Evolutionary conservation across 495 filamentous ascomycete species (phyloP), one percentile per base, ranked within the genome.

Genomic region (Coniosporium apollinis): DNA sequence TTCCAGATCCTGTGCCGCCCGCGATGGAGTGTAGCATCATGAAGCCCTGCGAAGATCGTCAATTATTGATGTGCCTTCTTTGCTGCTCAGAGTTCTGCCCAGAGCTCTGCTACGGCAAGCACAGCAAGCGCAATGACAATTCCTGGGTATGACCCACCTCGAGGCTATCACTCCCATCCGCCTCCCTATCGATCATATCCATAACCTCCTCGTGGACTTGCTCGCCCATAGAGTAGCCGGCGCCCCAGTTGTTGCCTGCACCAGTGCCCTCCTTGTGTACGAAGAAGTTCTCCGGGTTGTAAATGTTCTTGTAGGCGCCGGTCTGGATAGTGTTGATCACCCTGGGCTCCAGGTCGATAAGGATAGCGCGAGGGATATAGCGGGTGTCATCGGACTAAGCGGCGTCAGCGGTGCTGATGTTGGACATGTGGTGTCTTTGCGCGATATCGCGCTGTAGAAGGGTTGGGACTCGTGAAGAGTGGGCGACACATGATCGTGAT

Each of bases 101-200:
- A n/a, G n/a, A n/a, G n/a, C n/a, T n/a, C n/a, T n/a, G n/a, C n/a
- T n/a, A n/a, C n/a, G n/a, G n/a, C n/a, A n/a, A n/a, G n/a, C n/a
- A n/a, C n/a, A n/a, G n/a, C n/a, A n/a, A n/a, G n/a, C n/a, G n/a
- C n/a, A n/a, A n/a, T n/a, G n/a, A n/a, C n/a, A n/a, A n/a, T n/a
- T n/a, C n/a, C n/a, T n/a, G n/a, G n/a, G n/a, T n/a, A n/a, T 8
- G 22, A 19, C 43, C 3, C 24, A 83, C 80, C 65, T 97, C 89
- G 16, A 97, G 64, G 22, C 85, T 94, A 53, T 97, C 89, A 59
- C 86, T 94, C 15, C 89, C 89, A 57, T 97, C 89, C 13, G 89
- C 89, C 56, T 97, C 89, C 37, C 89, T 79, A 56, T 97, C 91
- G 46, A 97, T 94, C 86, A 97, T 97, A 55, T 97, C 89, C 65